Base-by-base conservation (phyloP, 768 basidiomycete species). In the Coprinopsis sp. region DNA sequence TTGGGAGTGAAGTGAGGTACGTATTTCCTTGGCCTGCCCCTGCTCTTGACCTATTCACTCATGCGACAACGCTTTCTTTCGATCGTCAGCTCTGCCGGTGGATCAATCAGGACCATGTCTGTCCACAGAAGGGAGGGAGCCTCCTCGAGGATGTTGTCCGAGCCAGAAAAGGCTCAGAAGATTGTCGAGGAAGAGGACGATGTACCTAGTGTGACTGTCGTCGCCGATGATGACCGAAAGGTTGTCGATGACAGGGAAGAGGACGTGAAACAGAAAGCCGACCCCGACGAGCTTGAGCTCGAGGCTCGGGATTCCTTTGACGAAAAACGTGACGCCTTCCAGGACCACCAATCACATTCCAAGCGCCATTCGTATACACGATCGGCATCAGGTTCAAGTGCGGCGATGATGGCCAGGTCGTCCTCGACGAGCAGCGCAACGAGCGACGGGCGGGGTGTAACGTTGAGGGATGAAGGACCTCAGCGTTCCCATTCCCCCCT, bases 21-120 rank as follows among this genome's bases (percentile, higher is more conserved):
- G 34, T 36, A 36, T n/a, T n/a, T n/a, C n/a, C n/a, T n/a, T n/a
- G n/a, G n/a, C n/a, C 30, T 31, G 10, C 8, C 30, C 30, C 30
- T 8, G 30, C 30, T n/a, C 8, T n/a, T 31, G 30, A 31, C 30
- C 10, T 42, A 28, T 28, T 18, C 19, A 5, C n/a, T 31, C 30
- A 8, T 31, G n/a, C 18, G 24, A 18, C 18, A 37, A 18, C 19
- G 27, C 40, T 28, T 28, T 12, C 24, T n/a, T 29, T 28, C n/a
- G n/a, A n/a, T n/a, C n/a, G n/a, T n/a, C 37, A 45, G 54, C 37
- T 39, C 13, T 29, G 59, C 44, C 45, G 58, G 54, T 46, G 47
- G 27, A 34, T 56, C 61, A 28, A 63, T 58, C 23, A 51, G 18
- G 24, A 54, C 58, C 14, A 58, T 58, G 43, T 60, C 57, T 14